Conservation (phyloP, 495 filamentous ascomycete genomes). For the Elasticomyces elasticus region DNA sequence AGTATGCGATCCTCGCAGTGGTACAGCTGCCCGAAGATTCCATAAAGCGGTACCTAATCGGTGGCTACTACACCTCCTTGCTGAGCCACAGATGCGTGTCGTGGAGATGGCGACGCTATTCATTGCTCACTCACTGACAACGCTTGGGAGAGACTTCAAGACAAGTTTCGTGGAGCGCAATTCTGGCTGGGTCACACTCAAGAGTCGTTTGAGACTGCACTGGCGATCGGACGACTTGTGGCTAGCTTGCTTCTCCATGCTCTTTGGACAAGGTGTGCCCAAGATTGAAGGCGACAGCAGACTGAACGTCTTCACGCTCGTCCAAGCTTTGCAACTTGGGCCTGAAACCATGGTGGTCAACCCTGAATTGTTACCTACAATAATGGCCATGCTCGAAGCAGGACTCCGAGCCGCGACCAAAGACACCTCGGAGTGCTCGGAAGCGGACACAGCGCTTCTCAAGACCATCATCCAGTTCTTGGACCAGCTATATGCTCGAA, state of each 20-base stretch:
- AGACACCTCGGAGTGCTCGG: slow-evolving; percentile 31
- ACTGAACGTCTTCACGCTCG: slow-evolving; percentile 61
- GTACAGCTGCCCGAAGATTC: slow-evolving; percentile 66
- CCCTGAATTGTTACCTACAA: slow-evolving; percentile 69
- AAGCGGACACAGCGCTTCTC: slow-evolving; percentile 37
- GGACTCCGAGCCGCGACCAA: slow-evolving; percentile 60
- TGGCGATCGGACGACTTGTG: slow-evolving; percentile 80
- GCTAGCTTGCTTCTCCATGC: slow-evolving; percentile 79
- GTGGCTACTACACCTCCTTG: slow-evolving; percentile 92
- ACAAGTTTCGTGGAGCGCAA: slow-evolving; percentile 76
- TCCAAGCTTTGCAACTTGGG: slow-evolving; percentile 53
- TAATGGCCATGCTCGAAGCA: slow-evolving; percentile 79
- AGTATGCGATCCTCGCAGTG: slow-evolving; percentile 62
- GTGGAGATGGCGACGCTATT: slow-evolving; percentile 77
- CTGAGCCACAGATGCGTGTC: slow-evolving; percentile 74
- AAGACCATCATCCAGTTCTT: slow-evolving; percentile 70
- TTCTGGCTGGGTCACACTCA: slow-evolving; percentile 78
- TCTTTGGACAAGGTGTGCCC: slow-evolving; percentile 69
- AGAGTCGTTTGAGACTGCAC: slow-evolving; percentile 69
- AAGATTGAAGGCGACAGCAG: slow-evolving; percentile 49
- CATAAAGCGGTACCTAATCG: slow-evolving; percentile 72
- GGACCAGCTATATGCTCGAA: slow-evolving; percentile 62
- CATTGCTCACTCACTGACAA: slow-evolving; percentile 70
- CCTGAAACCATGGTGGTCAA: slow-evolving; percentile 55
- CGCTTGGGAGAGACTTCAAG: slow-evolving; percentile 67